Base-by-base conservation (phyloP, 352 stramenopile species). In the Phytophthora sojae region DNA sequence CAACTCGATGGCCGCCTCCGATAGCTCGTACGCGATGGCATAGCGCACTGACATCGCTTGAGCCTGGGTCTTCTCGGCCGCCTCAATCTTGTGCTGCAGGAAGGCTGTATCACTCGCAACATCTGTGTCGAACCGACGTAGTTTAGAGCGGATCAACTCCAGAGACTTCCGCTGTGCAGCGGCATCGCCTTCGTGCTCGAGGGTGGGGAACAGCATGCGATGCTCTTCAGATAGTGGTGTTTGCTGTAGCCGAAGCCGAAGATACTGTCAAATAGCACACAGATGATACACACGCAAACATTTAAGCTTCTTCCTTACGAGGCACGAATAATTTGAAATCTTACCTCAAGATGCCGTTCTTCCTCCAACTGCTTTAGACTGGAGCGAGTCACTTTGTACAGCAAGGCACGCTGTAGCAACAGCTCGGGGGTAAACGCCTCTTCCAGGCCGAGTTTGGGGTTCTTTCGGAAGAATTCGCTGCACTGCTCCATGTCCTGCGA, bases 61-160 rank as follows among this genome's bases (percentile, higher is more conserved):
- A 1, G 81, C 88, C 26, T 91, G 77, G 1, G 74, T 77, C 39
- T 79, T 84, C 63, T 95, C 84, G 2, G 86, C 81, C n/a, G 55
- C 66, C 47, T 95, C 89, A 59, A 94, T 94, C 67, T 96, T 96
- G 1, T 80, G 73, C 21, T 90, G 89, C 14, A 96, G 67, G 3
- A 92, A 79, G 25, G 76, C 71, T 4, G 85, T 92, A 52, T 96
- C 89, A 51, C 73, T 84, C n/a, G 86, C 85, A n/a, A 93, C 77
- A 55, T 88, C 78, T 0, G 63, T 73, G 56, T 96, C 89, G 23
- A 92, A 88, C 23, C 79, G 73, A 15, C 82, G 58, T 2, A 96
- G 73, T 39, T 92, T 82, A 0, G 71, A 72, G 3, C 89, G 86
- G 47, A 96, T 93, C 12, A 83, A 53, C 47, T 86, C 76, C 11